phyloP scores from a whole-genome alignment of 305 asterid genomes.

The Rubia peregrina region DNA sequence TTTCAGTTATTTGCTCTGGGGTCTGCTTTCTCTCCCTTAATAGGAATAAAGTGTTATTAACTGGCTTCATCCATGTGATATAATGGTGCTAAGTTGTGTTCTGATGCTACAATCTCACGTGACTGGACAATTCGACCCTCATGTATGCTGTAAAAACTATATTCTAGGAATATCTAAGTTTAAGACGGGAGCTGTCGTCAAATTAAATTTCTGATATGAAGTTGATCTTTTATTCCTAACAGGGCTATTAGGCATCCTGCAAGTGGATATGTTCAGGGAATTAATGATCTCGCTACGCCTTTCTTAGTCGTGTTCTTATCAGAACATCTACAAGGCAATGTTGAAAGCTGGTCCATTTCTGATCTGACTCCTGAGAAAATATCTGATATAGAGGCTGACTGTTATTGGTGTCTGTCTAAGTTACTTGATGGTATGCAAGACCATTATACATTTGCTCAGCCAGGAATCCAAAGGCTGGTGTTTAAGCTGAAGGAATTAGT shows the following conservation, averaged over 20 bases:
- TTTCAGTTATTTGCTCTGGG: background rate
- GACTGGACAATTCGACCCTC: background rate
- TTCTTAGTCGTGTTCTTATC: slow-evolving; percentile 90
- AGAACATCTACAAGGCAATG: slow-evolving; percentile 68
- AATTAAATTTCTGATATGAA: slow-evolving; percentile 1
- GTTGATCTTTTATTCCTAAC: slow-evolving; percentile 18
- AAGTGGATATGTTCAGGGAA: slow-evolving; percentile 98
- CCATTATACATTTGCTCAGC: slow-evolving; percentile 98
- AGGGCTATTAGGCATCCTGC: slow-evolving; percentile 99
- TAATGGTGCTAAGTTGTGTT: background rate
- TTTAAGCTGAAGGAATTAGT: slow-evolving; percentile 94
- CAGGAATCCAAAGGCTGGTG: slow-evolving; percentile 95
- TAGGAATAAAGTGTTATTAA: background rate
- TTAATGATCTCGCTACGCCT: slow-evolving; percentile 92
- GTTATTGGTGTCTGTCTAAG: slow-evolving; percentile 95
- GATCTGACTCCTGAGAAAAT: slow-evolving; percentile 63
- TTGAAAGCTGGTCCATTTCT: slow-evolving; percentile 66
- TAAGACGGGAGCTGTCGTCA: background rate
- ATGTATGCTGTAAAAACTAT: background rate
- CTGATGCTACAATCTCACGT: background rate
- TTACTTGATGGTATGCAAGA: slow-evolving; percentile 99
- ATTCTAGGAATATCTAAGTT: background rate
- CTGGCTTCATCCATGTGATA: background rate
- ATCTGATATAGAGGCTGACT: slow-evolving; percentile 85
- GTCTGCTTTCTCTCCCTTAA: background rate